phyloP scores from a whole-genome alignment of 768 basidiomycete genomes.

The Fomitopsis pulvina region DNA sequence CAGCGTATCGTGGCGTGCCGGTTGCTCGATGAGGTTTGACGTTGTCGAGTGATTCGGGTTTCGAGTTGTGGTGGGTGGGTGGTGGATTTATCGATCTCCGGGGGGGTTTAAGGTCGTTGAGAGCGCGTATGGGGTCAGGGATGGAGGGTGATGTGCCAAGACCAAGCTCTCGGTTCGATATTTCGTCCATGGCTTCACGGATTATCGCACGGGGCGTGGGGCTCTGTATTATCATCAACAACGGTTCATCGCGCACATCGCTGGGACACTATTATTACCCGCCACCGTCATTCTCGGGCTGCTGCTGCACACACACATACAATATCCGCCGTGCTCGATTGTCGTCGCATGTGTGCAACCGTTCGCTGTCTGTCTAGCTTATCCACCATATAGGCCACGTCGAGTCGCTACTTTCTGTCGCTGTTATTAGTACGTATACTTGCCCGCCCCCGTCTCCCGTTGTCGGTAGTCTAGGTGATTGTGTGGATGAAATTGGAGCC shows the following conservation, averaged over 20 bases:
- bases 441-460: neutral
- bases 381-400: slow-evolving; percentile 5
- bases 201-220: neutral
- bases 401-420: slow-evolving; percentile 2
- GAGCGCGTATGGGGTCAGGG: slow-evolving; percentile 8
- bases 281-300: neutral
- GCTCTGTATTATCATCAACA: slow-evolving; percentile 1
- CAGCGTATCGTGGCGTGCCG: slow-evolving; percentile 21
- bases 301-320: neutral
- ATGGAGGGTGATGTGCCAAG: slow-evolving; percentile 2
- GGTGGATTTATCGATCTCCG: too few relatives aligned
- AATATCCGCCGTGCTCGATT: neutral
- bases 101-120: too few relatives aligned
- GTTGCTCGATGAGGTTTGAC: slow-evolving; percentile 18
- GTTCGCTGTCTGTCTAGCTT: slow-evolving; percentile 5
- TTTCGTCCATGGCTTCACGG: neutral
- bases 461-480: neutral
- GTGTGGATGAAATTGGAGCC: slow-evolving; percentile 1
- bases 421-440: slow-evolving; percentile 2
- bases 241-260: neutral
- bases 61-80: neutral
- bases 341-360: neutral
- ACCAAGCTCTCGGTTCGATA: neutral
- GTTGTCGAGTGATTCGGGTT: neutral
- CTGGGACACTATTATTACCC: slow-evolving; percentile 3